Conservation (phyloP, 2,329 filamentous ascomycete genomes). For the Pseudonectria buxi region DNA sequence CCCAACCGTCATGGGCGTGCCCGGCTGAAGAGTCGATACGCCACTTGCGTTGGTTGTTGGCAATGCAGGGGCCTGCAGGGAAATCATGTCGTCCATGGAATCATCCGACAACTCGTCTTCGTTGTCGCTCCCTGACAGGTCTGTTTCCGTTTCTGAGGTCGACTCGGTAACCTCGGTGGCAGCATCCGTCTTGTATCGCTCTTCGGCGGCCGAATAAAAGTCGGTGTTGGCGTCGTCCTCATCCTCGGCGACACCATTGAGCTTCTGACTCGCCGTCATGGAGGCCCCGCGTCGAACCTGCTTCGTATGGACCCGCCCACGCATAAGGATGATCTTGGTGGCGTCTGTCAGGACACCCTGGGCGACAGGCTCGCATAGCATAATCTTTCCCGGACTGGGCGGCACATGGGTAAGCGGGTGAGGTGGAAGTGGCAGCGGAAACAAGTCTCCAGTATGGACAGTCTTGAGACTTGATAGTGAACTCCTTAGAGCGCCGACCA, state of each 20-base stretch:
- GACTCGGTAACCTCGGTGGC: constrained; percentile 53
- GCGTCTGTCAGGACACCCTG: constrained; percentile 72
- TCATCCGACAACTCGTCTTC: constrained; percentile 78
- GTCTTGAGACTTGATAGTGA: constrained; percentile 67
- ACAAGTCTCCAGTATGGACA: constrained; percentile 76
- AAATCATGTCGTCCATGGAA: constrained; percentile 89
- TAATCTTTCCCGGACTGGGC: constrained; percentile 77
- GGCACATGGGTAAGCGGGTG: constrained; percentile 84
- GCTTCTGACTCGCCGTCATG: constrained; percentile 32
- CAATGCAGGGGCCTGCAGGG: constrained; percentile 71
- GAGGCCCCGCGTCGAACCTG: constrained; percentile 40
- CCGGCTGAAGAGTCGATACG: constrained; percentile 70
- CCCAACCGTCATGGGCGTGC: constrained; percentile 70
- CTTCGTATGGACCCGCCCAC: constrained; percentile 51
- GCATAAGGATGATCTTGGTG: constrained; percentile 79
- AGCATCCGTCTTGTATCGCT: constrained; percentile 55
- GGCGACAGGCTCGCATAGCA: constrained; percentile 88
- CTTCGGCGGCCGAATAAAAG: constrained; percentile 88
- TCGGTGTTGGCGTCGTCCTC: constrained; percentile 84
- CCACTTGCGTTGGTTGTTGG: constrained; percentile 72
- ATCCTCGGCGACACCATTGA: constrained; percentile 54
- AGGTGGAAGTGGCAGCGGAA: constrained; percentile 68
- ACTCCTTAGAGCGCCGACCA: constrained; percentile 63
- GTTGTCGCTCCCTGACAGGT: constrained; percentile 58
- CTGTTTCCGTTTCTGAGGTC: constrained; percentile 55